phyloP scores from a whole-genome alignment of 371 early-diverging fungal genomes.

The Rhizopus microsporus region DNA sequence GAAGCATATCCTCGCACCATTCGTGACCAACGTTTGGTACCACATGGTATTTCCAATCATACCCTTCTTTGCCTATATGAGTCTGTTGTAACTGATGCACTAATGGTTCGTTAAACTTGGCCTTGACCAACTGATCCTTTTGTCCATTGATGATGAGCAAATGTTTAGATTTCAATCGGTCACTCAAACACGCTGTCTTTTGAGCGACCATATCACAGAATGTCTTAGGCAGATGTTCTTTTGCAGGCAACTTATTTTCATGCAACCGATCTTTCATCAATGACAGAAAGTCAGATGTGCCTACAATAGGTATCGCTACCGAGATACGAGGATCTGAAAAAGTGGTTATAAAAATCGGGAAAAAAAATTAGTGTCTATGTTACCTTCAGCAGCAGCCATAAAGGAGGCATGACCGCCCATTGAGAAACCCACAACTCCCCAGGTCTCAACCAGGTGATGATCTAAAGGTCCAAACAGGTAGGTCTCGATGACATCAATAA shows the following conservation, averaged over 20 bases:
- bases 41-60: slow-evolving; percentile 35
- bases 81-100: slow-evolving; percentile 18
- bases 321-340: slow-evolving; percentile 42
- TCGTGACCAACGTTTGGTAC: slow-evolving; percentile 39
- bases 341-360: background rate
- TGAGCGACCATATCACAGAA: slow-evolving; percentile 20
- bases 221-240: slow-evolving; percentile 24
- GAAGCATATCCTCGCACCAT: slow-evolving; percentile 41
- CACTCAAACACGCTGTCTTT: slow-evolving; percentile 17
- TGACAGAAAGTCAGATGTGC: slow-evolving; percentile 34
- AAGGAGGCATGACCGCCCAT: slow-evolving; percentile 63
- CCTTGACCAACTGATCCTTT: slow-evolving; percentile 36
- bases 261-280: slow-evolving; percentile 31
- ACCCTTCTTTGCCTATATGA: slow-evolving; percentile 27
- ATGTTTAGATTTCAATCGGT: slow-evolving; percentile 28
- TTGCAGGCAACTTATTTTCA: slow-evolving; percentile 10
- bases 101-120: slow-evolving; percentile 24
- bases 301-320: slow-evolving; percentile 46
- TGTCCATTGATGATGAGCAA: slow-evolving; percentile 40
- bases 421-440: slow-evolving; percentile 56
- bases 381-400: slow-evolving; percentile 51
- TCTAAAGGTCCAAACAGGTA: slow-evolving; percentile 40
- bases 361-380: background rate
- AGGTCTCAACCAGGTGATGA: slow-evolving; percentile 31
- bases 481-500: slow-evolving; percentile 54